Base-by-base conservation (phyloP, 805 yeast species). In the Saccharomycopsis babjevae region DNA sequence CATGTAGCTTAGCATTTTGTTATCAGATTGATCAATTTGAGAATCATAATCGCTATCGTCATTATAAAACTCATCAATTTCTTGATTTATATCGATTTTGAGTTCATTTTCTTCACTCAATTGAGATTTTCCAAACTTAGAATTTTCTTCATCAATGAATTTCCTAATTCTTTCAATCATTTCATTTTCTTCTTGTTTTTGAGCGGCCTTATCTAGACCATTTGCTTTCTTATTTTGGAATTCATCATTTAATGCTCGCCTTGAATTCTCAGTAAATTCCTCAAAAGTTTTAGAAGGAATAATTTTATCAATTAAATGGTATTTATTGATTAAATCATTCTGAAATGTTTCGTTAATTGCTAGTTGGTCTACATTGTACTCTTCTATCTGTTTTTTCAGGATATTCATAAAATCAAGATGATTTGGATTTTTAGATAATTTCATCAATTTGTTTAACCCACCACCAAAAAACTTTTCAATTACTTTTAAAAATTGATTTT, bases 1-100 rank as follows among this genome's bases (percentile, higher is more conserved):
- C 50, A 76, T 68, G 43, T 71, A 72, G 22, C 68, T 64, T 38
- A 65, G 58, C 0, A 70, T 73, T 39, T 66, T 68, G 13, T 66
- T 66, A 42, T 72, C 70, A 10, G 52, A 46, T 22, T 8, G n/a
- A 7, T 62, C 67, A 13, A 62, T 63, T 11, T 66, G 68, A 30
- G 62, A 60, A 15, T 63, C 67, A 10, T 68, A 68, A 10, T 64
- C 67, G 10, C 67, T 62, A 11, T 61, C 66, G 25, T 58, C 61
- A 22, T 52, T 56, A 25, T 57, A 61, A n/a, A 30, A 40, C 6
- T 43, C 55, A 28, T 56, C 50, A 10, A 61, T 16, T 22, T 61
- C 57, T 2, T 30, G 10, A 1, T 50, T 18, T 40, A 50, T 34
- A 15, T 36, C 39, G 5, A 57, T 16, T 25, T 16, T 3, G n/a